Conservation (phyloP, 805 yeast genomes). For the Deakozyma indianensis region DNA sequence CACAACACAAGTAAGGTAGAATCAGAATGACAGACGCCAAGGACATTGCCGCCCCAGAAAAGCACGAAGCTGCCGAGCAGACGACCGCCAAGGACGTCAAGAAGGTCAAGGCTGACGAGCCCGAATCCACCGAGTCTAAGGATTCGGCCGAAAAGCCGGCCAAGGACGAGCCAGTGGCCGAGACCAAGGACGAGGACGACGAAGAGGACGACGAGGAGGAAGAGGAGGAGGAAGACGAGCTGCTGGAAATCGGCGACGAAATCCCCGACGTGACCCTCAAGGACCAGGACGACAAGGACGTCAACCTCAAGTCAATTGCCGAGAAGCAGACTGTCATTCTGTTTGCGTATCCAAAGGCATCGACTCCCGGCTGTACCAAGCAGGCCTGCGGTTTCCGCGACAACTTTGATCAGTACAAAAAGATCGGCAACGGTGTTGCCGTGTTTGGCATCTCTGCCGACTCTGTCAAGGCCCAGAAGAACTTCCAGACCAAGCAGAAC, state of each 20-base stretch:
- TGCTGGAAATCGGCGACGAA: constrained; percentile 40
- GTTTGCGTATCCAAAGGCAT: constrained; percentile 74
- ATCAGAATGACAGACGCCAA: no score
- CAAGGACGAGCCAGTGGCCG: constrained; percentile 5
- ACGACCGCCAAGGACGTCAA: not conserved
- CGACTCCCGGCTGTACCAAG: constrained; percentile 92
- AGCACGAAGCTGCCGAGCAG: not conserved
- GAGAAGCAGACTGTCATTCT: constrained; percentile 32
- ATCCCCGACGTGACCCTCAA: constrained; percentile 50
- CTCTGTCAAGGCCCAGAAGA: constrained; percentile 60
- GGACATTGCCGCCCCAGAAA: no score
- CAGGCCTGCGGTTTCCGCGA: constrained; percentile 85
- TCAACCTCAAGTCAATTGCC: constrained; percentile 32
- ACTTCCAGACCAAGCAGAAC: constrained; percentile 56
- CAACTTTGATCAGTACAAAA: constrained; percentile 37
- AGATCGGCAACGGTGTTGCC: constrained; percentile 29
- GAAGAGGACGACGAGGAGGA: constrained; percentile 5
- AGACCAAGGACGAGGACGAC: constrained; percentile 5
- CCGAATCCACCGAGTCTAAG: not conserved
- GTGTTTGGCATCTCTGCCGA: constrained; percentile 81
- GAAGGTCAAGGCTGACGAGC: not conserved
- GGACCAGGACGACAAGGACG: constrained; percentile 57
- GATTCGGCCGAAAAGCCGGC: constrained; percentile 2
- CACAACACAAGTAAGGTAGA: no score
- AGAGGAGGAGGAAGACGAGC: constrained; percentile 6